Percentiles rank a stretch among this genome's conserved stretches.
These are phyloP conservation scores for Aethionema arabicum DNA, from an alignment of 345 rosid genomes.

Conservation along the genomic window DNA sequence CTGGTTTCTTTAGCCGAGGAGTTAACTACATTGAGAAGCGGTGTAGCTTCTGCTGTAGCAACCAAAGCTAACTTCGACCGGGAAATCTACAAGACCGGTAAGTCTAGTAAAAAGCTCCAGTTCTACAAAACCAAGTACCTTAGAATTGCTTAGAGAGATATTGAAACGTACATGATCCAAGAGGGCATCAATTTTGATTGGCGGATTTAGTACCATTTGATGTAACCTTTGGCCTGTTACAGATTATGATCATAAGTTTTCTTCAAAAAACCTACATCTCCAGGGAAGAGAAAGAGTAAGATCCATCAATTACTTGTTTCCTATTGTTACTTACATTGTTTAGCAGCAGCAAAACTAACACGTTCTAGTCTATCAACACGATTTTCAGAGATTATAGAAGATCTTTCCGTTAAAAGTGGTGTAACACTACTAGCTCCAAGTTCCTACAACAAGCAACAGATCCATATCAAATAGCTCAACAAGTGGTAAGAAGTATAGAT, in stretches of 20 bases:
- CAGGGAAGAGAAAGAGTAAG: background rate
- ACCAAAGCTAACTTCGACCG: slow-evolving; percentile 66
- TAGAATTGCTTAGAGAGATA: slow-evolving; percentile 13
- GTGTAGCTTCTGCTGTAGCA: slow-evolving; percentile 80
- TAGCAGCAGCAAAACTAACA: slow-evolving; percentile 77
- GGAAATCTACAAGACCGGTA: slow-evolving; percentile 45
- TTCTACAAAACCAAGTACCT: background rate
- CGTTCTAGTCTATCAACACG: slow-evolving; percentile 72
- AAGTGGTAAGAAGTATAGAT: slow-evolving; percentile 2
- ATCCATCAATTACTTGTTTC: background rate
- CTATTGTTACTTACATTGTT: slow-evolving; percentile 59
- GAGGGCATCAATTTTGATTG: slow-evolving; percentile 50
- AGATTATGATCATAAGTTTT: background rate
- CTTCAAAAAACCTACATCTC: background rate
- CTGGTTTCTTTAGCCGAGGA: slow-evolving; percentile 48
- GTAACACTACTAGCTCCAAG: slow-evolving; percentile 86
- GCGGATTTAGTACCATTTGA: slow-evolving; percentile 75
- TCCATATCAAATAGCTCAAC: slow-evolving; percentile 8
- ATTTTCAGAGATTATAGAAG: slow-evolving; percentile 70
- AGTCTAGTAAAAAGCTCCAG: slow-evolving; percentile 5
- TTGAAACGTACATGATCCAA: slow-evolving; percentile 54
- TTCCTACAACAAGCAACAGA: slow-evolving; percentile 46
- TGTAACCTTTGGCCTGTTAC: slow-evolving; percentile 75
- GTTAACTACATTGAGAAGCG: slow-evolving; percentile 55
- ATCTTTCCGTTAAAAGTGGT: slow-evolving; percentile 75